phyloP scores from a whole-genome alignment of 305 asterid species.

The Fraxinus paxiana region DNA sequence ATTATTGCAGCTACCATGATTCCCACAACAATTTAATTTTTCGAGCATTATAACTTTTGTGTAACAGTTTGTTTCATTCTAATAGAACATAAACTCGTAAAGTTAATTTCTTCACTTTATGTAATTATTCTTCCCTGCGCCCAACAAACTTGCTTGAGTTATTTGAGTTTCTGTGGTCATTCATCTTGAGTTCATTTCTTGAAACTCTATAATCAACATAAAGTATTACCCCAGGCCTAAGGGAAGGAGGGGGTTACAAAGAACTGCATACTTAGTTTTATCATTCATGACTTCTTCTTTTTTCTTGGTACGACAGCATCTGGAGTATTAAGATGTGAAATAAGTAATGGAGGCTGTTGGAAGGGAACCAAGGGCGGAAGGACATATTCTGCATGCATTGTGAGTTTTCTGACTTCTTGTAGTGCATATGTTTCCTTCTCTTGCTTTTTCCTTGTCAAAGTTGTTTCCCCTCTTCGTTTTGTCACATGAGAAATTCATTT shows the following conservation, averaged over 20 bases:
- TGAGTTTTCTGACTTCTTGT: conserved; percentile 37
- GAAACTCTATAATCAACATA: neutral
- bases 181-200: neutral
- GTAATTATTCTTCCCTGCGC: neutral
- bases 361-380: conserved; percentile 59
- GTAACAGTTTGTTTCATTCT: neutral
- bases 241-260: neutral
- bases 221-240: neutral
- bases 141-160: neutral
- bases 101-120: neutral
- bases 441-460: neutral
- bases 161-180: neutral
- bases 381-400: conserved; percentile 84
- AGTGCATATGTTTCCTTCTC: neutral
- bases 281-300: neutral
- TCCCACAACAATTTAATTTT: conserved; percentile 3
- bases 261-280: neutral
- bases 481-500: neutral
- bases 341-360: conserved; percentile 94
- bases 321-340: conserved; percentile 75
- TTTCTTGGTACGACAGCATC: conserved; percentile 52
- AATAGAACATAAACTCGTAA: neutral
- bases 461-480: neutral
- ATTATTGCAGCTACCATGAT: neutral
- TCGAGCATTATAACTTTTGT: neutral